Base-by-base conservation (phyloP, 202 grass and related monocot species). In the Elaeis oleifera region DNA sequence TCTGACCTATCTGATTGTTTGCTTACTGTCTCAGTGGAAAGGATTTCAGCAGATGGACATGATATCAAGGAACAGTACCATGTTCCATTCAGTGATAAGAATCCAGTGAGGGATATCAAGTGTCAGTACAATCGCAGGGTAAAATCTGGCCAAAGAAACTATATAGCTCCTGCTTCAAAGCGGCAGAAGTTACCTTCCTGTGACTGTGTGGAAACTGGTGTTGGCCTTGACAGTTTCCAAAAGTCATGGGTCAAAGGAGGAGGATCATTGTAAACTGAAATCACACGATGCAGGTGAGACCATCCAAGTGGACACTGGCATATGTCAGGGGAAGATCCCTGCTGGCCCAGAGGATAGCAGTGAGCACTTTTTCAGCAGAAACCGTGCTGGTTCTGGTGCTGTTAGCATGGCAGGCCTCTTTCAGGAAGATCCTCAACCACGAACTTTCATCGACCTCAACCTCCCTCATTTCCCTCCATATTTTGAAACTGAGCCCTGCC, bases 81-180 rank as follows among this genome's bases (percentile, higher is more conserved):
- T 56, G 50, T 18, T 66, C 25, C 50, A 67, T 54, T 62, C 56
- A 65, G 68, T 64, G 76, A 50, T 70, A 65, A 60, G 26, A 70
- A 49, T 64, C 61, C 69, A 74, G 72, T 70, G 23, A 76, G 72
- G 51, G 84, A 81, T 78, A 61, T 81, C 26, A 76, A 82, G 24
- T 73, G 78, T 69, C 72, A 89, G 60, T 81, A 74, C 53, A 82
- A 77, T 62, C 68, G 68, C 61, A 78, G 64, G 61, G 22, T 62
- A 64, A 78, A 74, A 67, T 59, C 76, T 53, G 70, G 73, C 44
- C 71, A 39, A 36, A 82, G 72, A 60, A 73, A 76, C 44, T 92
- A 86, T 76, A 89, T 92, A 76, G 82, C 82, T 4, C 88, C 88
- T 59, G 72, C 86, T 53, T 70, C 84, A 71, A 99, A 99, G 66